Percentiles rank a stretch among this genome's conserved stretches.
These are phyloP conservation scores for Myrica gale DNA, from an alignment of 306 rosid genomes.

Conservation along the genomic window DNA sequence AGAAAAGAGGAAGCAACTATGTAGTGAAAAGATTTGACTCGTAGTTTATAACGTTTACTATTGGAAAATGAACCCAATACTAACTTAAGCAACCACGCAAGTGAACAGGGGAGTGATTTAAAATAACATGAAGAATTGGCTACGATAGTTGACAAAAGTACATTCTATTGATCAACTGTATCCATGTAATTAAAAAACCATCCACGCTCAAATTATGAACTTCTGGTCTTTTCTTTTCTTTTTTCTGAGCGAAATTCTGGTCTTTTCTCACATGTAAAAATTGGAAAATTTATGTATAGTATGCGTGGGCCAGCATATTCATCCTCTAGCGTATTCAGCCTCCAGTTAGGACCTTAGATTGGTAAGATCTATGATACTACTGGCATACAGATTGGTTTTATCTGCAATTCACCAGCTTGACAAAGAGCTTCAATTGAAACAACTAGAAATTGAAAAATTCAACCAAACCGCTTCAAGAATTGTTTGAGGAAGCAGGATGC, in stretches of 20 bases:
- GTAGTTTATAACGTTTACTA: background rate
- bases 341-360: constrained; percentile 47
- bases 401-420: constrained; percentile 45
- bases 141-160: background rate
- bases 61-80: background rate
- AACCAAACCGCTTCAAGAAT: constrained; percentile 28
- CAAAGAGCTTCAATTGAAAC: constrained; percentile 25
- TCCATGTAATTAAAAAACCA: background rate
- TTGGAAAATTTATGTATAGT: constrained; percentile 38
- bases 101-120: background rate
- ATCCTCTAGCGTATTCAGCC: constrained; percentile 42
- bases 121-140: background rate
- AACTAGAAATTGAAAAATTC: constrained; percentile 26
- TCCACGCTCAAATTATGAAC: background rate
- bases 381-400: constrained; percentile 39
- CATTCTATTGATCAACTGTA: background rate
- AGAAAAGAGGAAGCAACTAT: too few relatives aligned
- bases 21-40: background rate
- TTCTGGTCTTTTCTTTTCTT: constrained; percentile 2
- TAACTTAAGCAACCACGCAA: background rate
- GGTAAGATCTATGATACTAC: constrained; percentile 39
- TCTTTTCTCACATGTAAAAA: constrained; percentile 21
- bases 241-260: background rate
- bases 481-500: constrained; percentile 25
- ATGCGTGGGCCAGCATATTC: constrained; percentile 43